Percentiles rank a stretch among this genome's conserved stretches.
Conservation (phyloP, 371 early-diverging fungal species). For the Mortierella sp. region DNA sequence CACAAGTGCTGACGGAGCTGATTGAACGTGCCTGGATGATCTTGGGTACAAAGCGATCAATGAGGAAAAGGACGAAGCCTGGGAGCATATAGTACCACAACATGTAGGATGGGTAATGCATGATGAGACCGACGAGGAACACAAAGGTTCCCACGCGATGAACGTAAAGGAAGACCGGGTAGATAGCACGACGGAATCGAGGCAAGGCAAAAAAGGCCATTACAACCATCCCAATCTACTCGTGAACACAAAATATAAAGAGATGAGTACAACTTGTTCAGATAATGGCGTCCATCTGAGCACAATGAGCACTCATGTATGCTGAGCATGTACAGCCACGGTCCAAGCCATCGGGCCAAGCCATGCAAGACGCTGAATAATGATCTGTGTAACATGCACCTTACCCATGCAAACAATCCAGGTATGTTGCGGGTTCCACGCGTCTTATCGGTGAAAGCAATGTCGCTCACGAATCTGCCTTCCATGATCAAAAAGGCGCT, state of each 20-base stretch:
- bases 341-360: no score
- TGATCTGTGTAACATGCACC: background rate
- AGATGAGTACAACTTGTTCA: background rate
- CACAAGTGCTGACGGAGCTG: constrained; percentile 26
- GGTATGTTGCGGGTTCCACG: constrained; percentile 42
- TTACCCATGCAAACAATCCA: constrained; percentile 44
- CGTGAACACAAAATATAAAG: background rate
- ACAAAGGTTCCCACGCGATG: constrained; percentile 39
- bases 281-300: background rate
- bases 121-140: constrained; percentile 44
- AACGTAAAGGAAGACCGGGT: constrained; percentile 35
- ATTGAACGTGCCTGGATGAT: constrained; percentile 45
- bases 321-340: no score
- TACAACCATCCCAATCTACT: constrained; percentile 18
- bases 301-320: no score
- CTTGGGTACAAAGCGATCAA: constrained; percentile 49
- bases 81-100: constrained; percentile 52
- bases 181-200: constrained; percentile 26
- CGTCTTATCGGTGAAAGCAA: constrained; percentile 26
- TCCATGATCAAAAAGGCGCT: constrained; percentile 13
- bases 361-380: no score
- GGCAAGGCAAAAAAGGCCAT: constrained; percentile 48
- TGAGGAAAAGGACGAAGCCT: constrained; percentile 33
- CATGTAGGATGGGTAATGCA: constrained; percentile 40
- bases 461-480: constrained; percentile 9